Evolutionary conservation across 1,284 basidiomycete species (phyloP), one percentile per base, ranked within the genome.

Genomic region (Baeospora myosura): DNA sequence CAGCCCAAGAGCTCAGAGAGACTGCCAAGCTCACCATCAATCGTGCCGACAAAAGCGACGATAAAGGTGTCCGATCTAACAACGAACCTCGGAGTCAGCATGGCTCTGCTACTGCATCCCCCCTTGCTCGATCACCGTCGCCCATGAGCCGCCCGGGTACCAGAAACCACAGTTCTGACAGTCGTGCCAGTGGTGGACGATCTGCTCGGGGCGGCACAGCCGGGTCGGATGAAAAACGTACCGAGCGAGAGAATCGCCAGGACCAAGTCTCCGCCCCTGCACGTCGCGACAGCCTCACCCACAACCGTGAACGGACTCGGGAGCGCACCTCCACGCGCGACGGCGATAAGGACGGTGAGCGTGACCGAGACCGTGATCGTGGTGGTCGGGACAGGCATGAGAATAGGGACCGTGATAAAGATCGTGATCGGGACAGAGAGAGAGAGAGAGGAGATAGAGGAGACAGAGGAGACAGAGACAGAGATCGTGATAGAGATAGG

Each of bases 1-100:
- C 80, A n/a, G 87, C 87, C 0, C 85, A 88, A 52, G 87, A 88
- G 51, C 68, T 89, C 4, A 73, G 86, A 38, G 81, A 84, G 53
- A 86, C 81, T 5, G 84, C 84, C 6, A 81, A 78, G 51, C 78
- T 81, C 54, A 70, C 73, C 12, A 74, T 79, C 35, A 59, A 58
- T 12, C 57, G 63, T 23, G 50, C 55, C 49, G 31, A 48, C 48
- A 59, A 61, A 51, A 46, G 46, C 35, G 68, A 69, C 21, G 73
- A 78, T 17, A 70, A 69, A 43, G 52, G 50, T 3, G 62, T 64
- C 38, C 50, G 58, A 38, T 45, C 53, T 43, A 36, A 44, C 44
- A 42, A 54, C 4, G 65, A 68, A 32, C 50, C 58, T 24, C 71
- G 73, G 18, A 63, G 59, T 46, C 71, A 72, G 43, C 66, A 65